Evolutionary conservation across 1,139 yeast species (phyloP), one percentile per base, ranked within the genome.

Genomic region (Magnusiomyces fungicola): DNA sequence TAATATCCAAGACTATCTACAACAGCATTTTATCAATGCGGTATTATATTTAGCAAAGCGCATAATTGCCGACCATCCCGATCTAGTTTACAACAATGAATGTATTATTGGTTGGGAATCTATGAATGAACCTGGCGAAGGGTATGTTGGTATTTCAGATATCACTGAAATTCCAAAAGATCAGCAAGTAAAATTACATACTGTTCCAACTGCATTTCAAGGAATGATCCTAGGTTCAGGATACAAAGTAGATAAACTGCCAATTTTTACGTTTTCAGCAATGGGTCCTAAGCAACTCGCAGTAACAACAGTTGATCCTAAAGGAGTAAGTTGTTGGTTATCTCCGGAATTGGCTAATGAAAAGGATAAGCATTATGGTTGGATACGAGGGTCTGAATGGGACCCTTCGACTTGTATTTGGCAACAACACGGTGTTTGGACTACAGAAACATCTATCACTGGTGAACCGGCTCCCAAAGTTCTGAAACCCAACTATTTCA

Each of bases 351-450:
- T 62, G 24, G 53, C 56, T 27, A 18, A 21, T 2, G 23, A 50
- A 24, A 66, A 74, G 47, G 97, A 90, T 61, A 51, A 57, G 3
- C 76, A 73, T 51, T 86, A 86, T 65, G 84, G 84, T 1, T 90
- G 95, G 80, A 61, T 68, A 23, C 75, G 97, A 57, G 72, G 69
- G 41, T 58, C 71, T 0, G 66, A 67, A 1, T 90, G 97, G 97
- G 61, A 67, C 43, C 62, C 82, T 1, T 96, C 94, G 0, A 71
- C 69, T 48, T 90, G 97, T 65, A 74, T 89, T 19, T 90, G 87
- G 81, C 84, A 83, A 12, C 78, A 78, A 50, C 83, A 81, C 55
- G 88, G 83, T 0, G 81, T 90, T 4, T 89, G 96, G 95, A 79
- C 79, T 55, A 64, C 55, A 36, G 64, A 66, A 25, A 68, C 69